Evolutionary conservation across 768 basidiomycete genomes (phyloP), one percentile per base, ranked within the genome.

Genomic region (Zangia roseola): DNA sequence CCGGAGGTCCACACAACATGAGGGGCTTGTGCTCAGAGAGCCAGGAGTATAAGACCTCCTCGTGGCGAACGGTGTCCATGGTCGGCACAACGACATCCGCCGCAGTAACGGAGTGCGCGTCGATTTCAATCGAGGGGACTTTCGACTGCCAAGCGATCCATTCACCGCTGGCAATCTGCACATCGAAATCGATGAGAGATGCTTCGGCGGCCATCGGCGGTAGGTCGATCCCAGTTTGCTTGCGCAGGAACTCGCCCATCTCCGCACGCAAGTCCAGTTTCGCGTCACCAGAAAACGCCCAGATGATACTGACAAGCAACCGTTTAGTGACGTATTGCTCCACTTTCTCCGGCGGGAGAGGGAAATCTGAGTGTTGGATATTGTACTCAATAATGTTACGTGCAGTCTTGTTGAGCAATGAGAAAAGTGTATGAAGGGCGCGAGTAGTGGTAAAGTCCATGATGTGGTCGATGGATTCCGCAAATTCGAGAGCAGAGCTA

Each of bases 21-120:
- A 99, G 80, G 17, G 97, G 97, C 61, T 97, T 97, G 71, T 98
- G 97, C 67, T 98, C 97, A 3, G 94, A 93, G 6, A 99, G 75
- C 97, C 97, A 98, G 1, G 95, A 97, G 67, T 99, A 98, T 6
- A 99, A 74, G 20, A 99, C 93, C 64, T 98, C 95, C 67, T 99
- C 97, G 66, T 99, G 97, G 37, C 97, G 91, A 21, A 97, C 88
- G 4, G 97, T 99, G 61, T 99, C 97, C 77, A 98, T 86, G 4
- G 97, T 99, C 2, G 97, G 97, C 28, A 99, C 93, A 57, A 99
- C 97, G 6, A 97, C 83, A 63, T 99, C 97, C 9, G 97, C 83
- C 7, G 95, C 91, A 4, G 94, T 95, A 55, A 99, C 92, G 1
- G 90, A 83, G 61, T 98, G 97, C 0, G 97, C 86, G 60, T 99